Conservation (phyloP, 2,329 filamentous ascomycete genomes). For the Colletotrichum sp. region DNA sequence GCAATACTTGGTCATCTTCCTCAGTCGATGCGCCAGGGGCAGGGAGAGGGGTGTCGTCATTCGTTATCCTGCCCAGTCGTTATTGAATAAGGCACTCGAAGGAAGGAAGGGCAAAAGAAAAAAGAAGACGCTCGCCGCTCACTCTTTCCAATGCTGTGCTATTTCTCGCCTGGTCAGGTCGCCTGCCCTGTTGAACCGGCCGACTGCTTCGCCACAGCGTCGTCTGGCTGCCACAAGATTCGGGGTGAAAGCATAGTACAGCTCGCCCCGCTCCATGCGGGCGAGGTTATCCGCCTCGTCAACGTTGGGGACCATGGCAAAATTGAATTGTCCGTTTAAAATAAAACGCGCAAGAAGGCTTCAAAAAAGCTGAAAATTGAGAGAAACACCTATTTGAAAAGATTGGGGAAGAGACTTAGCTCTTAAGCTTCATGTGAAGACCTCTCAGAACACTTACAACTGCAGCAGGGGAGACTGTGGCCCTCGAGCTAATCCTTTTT, state of each 20-base stretch:
- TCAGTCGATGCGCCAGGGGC: neutral
- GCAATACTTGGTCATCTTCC: neutral
- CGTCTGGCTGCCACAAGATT: neutral
- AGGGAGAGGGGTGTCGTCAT: neutral
- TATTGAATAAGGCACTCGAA: neutral
- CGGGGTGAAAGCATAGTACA: neutral
- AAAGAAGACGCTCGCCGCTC: neutral
- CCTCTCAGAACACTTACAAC: neutral
- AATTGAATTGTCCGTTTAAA: accelerated
- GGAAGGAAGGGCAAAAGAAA: neutral
- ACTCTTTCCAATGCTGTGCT: neutral
- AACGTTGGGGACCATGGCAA: neutral
- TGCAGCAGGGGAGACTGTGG: neutral
- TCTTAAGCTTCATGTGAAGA: neutral
- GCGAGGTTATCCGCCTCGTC: neutral
- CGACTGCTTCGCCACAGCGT: neutral
- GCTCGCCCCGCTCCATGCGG: neutral
- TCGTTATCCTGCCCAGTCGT: neutral
- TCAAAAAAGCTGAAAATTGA: too few species aligned
- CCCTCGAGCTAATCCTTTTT: neutral
- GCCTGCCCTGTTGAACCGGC: neutral
- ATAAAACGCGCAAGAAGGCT: too few species aligned
- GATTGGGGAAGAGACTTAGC: neutral
- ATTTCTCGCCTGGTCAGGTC: neutral
- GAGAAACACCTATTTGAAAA: neutral